Evolutionary conservation across 306 rosid species (phyloP).

Genomic region (Castanospermum australe): DNA sequence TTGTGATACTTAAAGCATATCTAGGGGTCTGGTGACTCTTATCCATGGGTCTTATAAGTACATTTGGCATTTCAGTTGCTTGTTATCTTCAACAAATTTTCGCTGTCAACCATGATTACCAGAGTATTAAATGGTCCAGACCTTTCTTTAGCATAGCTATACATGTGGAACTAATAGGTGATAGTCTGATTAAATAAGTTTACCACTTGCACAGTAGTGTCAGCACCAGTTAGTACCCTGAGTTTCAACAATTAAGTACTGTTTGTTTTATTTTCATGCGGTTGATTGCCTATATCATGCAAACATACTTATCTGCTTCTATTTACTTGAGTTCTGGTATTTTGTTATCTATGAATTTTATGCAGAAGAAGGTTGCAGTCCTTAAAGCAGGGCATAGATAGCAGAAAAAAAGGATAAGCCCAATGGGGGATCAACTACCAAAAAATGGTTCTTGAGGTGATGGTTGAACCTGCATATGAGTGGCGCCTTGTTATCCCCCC

Average conservation of each 20-base stretch:
- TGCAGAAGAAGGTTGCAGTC: slow-evolving; percentile 77
- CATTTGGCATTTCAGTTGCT: background rate
- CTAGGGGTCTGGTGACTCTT: background rate
- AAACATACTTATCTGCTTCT: background rate
- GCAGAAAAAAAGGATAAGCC: slow-evolving; percentile 39
- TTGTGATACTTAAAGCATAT: background rate
- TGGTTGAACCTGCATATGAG: background rate
- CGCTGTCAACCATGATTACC: background rate
- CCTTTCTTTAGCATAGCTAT: background rate
- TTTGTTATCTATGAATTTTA: slow-evolving; percentile 3
- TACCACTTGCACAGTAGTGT: background rate
- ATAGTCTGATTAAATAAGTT: slow-evolving; percentile 12
- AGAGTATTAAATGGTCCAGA: slow-evolving; percentile 10
- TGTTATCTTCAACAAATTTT: background rate
- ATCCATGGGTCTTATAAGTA: background rate
- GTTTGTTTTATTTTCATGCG: background rate
- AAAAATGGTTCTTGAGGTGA: slow-evolving; percentile 50
- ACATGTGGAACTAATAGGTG: background rate
- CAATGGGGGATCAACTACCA: slow-evolving; percentile 22
- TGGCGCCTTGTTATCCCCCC: background rate
- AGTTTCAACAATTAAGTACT: background rate
- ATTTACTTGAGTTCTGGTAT: slow-evolving; percentile 8
- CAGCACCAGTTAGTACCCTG: background rate
- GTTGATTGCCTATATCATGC: slow-evolving; percentile 1
- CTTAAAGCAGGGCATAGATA: slow-evolving; percentile 73